These are phyloP conservation scores for Obba rivulosa DNA, from an alignment of 768 basidiomycete species.

Conservation along the genomic window DNA sequence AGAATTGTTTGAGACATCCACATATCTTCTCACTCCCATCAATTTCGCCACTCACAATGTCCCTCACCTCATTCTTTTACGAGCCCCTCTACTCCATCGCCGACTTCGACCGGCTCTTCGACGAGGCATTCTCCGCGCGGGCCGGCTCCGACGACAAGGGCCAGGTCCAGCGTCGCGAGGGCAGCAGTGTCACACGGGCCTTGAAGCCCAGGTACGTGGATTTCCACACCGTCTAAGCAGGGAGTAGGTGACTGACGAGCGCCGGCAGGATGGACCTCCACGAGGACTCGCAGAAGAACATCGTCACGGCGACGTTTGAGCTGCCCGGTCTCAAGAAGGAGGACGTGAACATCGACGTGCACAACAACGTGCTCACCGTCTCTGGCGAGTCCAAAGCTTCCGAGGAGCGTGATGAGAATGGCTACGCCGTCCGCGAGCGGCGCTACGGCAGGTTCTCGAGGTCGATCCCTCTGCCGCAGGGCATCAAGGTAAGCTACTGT, in stretches of 20 bases:
- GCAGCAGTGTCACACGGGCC: background rate
- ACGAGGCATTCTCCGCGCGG: slow-evolving; percentile 31
- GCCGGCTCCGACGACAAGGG: background rate
- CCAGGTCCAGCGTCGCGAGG: slow-evolving; percentile 4
- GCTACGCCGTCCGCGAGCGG: slow-evolving; percentile 43
- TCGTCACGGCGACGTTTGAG: slow-evolving; percentile 49
- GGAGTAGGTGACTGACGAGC: no score
- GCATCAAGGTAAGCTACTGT: slow-evolving; percentile 36
- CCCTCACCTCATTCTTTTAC: slow-evolving; percentile 33
- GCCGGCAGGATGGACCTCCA: slow-evolving; percentile 39
- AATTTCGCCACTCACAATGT: slow-evolving; percentile 19
- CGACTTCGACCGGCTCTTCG: slow-evolving; percentile 40
- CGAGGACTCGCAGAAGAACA: slow-evolving; percentile 36
- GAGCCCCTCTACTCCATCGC: slow-evolving; percentile 34
- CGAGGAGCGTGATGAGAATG: slow-evolving; percentile 27
- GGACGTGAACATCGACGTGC: slow-evolving; percentile 41
- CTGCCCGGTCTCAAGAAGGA: slow-evolving; percentile 49
- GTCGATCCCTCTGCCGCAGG: slow-evolving; percentile 42
- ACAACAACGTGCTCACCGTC: slow-evolving; percentile 41
- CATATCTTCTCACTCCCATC: no score
- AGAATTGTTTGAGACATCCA: no score
- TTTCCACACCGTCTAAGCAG: background rate
- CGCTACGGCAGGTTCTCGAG: slow-evolving; percentile 45
- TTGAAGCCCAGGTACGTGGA: slow-evolving; percentile 16
- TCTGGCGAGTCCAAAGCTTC: slow-evolving; percentile 37